These are phyloP conservation scores for Wickerhamomyces chaumierensis DNA, from an alignment of 805 yeast genomes.

Conservation along the genomic window DNA sequence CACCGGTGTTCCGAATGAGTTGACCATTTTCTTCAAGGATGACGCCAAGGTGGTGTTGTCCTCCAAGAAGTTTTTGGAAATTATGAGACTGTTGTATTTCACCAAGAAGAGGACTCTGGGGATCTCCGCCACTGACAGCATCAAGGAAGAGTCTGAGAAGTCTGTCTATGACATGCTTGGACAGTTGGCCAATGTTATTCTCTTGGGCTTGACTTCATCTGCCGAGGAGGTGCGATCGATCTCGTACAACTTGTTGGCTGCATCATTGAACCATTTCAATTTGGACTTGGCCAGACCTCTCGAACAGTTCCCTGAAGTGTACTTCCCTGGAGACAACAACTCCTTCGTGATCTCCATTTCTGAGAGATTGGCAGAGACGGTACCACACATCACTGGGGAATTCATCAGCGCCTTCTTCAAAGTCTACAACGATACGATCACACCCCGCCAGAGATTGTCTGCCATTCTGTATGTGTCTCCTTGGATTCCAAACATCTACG, in stretches of 20 bases:
- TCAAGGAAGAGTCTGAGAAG: constrained; percentile 12
- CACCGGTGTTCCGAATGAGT: constrained; percentile 39
- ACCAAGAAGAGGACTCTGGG: constrained; percentile 44
- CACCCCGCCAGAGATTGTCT: constrained; percentile 18
- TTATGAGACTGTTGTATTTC: constrained; percentile 59
- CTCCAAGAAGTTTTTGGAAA: constrained; percentile 44
- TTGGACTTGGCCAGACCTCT: constrained; percentile 48
- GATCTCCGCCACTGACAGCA: constrained; percentile 4
- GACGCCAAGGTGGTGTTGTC: constrained; percentile 29
- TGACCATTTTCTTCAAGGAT: constrained; percentile 30
- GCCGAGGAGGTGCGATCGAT: constrained; percentile 49
- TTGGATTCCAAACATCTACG: constrained; percentile 62
- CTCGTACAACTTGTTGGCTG: constrained; percentile 51
- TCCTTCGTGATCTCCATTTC: constrained; percentile 50
- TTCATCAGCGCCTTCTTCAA: constrained; percentile 39
- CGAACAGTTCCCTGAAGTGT: constrained; percentile 43
- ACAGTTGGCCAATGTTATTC: constrained; percentile 48
- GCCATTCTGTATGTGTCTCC: constrained; percentile 44
- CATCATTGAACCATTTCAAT: constrained; percentile 47
- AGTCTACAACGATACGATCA: constrained; percentile 34
- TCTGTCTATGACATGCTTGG: constrained; percentile 37
- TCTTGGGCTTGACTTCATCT: constrained; percentile 56
- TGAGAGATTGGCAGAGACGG: constrained; percentile 38
- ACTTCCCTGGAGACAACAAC: constrained; percentile 58
- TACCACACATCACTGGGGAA: constrained; percentile 51